Evolutionary conservation across 768 basidiomycete genomes (phyloP).

Genomic region (Tylopilus cervinicoccineus): DNA sequence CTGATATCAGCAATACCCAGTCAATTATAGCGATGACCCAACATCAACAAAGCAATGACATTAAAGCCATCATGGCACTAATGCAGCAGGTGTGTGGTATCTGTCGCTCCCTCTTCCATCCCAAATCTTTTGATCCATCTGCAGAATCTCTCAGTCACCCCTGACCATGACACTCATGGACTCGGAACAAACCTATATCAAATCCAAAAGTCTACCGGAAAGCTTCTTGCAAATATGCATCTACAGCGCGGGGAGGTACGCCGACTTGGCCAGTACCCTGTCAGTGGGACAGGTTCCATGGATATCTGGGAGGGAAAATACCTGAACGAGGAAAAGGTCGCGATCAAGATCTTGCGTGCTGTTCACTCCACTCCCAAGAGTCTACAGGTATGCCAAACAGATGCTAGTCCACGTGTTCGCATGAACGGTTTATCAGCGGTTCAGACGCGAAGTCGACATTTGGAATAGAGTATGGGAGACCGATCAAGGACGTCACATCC

Average conservation of each 20-base stretch:
- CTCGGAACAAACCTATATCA: slow-evolving; percentile 48
- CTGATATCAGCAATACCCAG: slow-evolving; percentile 41
- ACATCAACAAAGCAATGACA: slow-evolving; percentile 32
- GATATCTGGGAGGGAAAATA: slow-evolving; percentile 56
- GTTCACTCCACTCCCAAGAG: slow-evolving; percentile 46
- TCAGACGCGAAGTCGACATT: slow-evolving; percentile 49
- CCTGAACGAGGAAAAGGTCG: slow-evolving; percentile 50
- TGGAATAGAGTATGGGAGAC: slow-evolving; percentile 52
- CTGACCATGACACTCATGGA: slow-evolving; percentile 34
- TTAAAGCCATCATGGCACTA: slow-evolving; percentile 42
- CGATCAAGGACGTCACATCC: slow-evolving; percentile 48
- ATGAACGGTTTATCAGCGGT: slow-evolving; percentile 35
- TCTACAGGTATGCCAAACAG: slow-evolving; percentile 33
- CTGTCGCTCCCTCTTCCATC: not conserved
- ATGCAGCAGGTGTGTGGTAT: slow-evolving; percentile 42
- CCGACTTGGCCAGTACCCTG: slow-evolving; percentile 45
- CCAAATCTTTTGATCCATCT: slow-evolving; percentile 14
- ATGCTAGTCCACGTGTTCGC: slow-evolving; percentile 1
- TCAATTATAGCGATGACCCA: slow-evolving; percentile 32
- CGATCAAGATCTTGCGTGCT: slow-evolving; percentile 53
- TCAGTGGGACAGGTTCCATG: slow-evolving; percentile 49
- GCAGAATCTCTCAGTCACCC: slow-evolving; percentile 20
- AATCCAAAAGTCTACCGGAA: slow-evolving; percentile 43
- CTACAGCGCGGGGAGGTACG: slow-evolving; percentile 51
- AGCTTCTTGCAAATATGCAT: slow-evolving; percentile 47